Conservation (phyloP, 768 basidiomycete species). For the Panaeolus cyanescens region DNA sequence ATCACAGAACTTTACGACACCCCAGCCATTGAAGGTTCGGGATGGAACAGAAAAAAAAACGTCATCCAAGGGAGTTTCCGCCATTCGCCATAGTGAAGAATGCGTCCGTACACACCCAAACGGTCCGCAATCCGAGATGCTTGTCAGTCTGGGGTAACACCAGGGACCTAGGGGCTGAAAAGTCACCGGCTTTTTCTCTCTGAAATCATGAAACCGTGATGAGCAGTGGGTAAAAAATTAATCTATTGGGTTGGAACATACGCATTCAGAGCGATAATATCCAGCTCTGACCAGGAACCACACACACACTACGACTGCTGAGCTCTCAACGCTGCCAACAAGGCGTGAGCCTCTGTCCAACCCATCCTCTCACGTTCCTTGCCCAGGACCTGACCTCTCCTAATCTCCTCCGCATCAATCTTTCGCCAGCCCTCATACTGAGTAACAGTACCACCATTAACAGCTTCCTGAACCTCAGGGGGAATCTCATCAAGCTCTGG, state of each 20-base stretch:
- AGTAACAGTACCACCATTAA: slow-evolving; percentile 47
- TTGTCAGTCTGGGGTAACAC: neutral
- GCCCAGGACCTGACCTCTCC: slow-evolving; percentile 51
- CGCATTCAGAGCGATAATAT: neutral
- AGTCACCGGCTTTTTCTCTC: neutral
- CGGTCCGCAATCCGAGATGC: neutral
- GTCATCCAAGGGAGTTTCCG: neutral
- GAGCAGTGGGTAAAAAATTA: neutral
- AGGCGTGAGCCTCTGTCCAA: slow-evolving; percentile 57
- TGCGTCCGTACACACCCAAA: neutral
- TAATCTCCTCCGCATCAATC: slow-evolving; percentile 73
- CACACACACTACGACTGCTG: neutral
- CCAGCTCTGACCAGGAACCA: neutral
- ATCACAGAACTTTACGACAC: neutral
- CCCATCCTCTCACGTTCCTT: slow-evolving; percentile 81
- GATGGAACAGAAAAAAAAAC: neutral
- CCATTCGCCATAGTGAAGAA: neutral
- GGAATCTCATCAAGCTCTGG: slow-evolving; percentile 51
- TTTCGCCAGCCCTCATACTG: slow-evolving; percentile 75
- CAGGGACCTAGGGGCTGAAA: neutral
- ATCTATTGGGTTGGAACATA: neutral
- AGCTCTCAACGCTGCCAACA: slow-evolving; percentile 13
- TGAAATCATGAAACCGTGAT: neutral
- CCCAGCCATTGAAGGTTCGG: neutral
- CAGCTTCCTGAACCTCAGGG: slow-evolving; percentile 43